phyloP scores from a whole-genome alignment of 768 basidiomycete genomes.

The Collybia mongolica region DNA sequence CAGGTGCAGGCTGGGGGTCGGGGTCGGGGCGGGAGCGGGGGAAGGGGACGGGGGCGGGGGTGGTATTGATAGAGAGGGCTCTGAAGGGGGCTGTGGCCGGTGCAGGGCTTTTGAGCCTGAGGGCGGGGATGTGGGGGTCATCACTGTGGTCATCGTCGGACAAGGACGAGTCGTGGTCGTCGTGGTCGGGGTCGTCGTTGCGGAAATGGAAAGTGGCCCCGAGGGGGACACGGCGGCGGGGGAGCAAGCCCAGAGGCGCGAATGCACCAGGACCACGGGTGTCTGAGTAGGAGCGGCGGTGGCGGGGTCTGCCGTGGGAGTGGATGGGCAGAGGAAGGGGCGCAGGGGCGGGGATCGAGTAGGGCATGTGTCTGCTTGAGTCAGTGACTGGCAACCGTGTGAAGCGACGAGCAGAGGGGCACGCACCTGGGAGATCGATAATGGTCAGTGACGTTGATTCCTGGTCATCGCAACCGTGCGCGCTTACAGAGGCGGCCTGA shows the following conservation, averaged over 20 bases:
- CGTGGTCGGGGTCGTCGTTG: conserved; percentile 26
- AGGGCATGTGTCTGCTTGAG: conserved; percentile 23
- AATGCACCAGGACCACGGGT: conserved; percentile 48
- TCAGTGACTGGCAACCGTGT: not conserved
- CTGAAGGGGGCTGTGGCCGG: not conserved
- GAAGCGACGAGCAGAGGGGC: not conserved
- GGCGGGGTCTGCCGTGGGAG: conserved; percentile 29
- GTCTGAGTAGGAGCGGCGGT: conserved; percentile 37
- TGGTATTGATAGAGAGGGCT: not conserved
- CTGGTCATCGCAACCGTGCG: no score
- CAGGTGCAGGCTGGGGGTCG: conserved; percentile 1
- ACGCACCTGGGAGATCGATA: no score
- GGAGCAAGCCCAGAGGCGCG: conserved; percentile 43
- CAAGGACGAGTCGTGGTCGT: conserved; percentile 3
- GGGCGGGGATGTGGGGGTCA: no score
- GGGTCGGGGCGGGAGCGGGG: conserved; percentile 5
- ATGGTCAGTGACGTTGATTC: no score
- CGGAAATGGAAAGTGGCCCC: conserved; percentile 34
- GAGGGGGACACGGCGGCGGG: conserved; percentile 20
- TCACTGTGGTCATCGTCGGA: not conserved
- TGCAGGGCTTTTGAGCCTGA: not conserved
- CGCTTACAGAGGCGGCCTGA: no score
- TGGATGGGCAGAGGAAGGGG: conserved; percentile 21
- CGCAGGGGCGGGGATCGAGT: conserved; percentile 21
- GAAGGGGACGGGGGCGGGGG: conserved; percentile 17